A percentile compares a stretch with the other conserved stretches of the same genome.
phyloP scores from a whole-genome alignment of 2,329 filamentous ascomycete genomes.

The Hypoxylon rubiginosum region DNA sequence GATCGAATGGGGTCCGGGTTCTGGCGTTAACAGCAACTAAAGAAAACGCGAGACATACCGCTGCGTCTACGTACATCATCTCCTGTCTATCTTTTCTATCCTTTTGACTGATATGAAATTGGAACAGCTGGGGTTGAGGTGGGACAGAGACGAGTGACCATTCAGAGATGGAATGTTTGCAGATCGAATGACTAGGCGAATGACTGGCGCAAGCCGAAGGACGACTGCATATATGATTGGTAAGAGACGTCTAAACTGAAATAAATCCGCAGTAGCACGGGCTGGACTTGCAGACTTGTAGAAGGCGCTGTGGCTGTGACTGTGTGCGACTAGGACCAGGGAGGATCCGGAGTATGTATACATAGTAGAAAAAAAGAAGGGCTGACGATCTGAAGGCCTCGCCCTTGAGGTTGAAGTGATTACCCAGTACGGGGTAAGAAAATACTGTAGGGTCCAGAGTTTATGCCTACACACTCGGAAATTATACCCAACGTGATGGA shows the following conservation, averaged over 20 bases:
- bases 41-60: constrained; percentile 26
- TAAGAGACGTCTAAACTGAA: constrained; percentile 5
- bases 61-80: constrained; percentile 9
- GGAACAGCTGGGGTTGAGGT: background rate
- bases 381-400: background rate
- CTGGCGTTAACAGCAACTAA: constrained; percentile 6
- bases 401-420: background rate
- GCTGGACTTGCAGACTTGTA: background rate
- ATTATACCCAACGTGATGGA: constrained; percentile 6
- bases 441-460: constrained; percentile 11
- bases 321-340: too few species aligned
- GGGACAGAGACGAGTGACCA: constrained; percentile 13
- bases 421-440: background rate
- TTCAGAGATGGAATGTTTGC: constrained; percentile 34
- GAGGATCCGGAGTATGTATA: background rate
- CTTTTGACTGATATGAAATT: constrained; percentile 16
- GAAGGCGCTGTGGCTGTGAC: background rate
- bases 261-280: constrained; percentile 21
- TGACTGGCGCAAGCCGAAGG: constrained; percentile 18
- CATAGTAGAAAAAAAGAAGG: background rate
- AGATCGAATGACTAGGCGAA: constrained; percentile 29
- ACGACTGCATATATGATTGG: constrained; percentile 30
- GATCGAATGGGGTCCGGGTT: constrained; percentile 8
- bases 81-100: constrained; percentile 32
- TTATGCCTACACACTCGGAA: constrained; percentile 8